Base-by-base conservation (phyloP, 495 filamentous ascomycete species). In the Aspergillus diversus region DNA sequence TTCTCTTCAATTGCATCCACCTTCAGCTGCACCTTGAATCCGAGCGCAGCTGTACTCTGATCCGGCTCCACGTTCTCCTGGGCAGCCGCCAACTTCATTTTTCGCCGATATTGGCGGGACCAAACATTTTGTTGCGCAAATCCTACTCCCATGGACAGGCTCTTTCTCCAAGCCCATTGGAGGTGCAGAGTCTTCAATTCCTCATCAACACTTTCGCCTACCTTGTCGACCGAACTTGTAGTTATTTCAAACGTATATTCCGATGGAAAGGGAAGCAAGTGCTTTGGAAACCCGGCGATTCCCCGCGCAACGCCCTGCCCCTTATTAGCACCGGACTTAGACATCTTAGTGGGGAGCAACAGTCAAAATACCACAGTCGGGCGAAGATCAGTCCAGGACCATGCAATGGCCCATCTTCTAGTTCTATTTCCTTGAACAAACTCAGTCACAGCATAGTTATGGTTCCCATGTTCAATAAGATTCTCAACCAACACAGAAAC, bases 351-450 rank as follows among this genome's bases (percentile, higher is more conserved):
- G 7, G 32, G 33, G 37, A 35, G 15, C 9, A 53, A 31, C 7
- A 27, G 12, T 34, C 54, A 47, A 31, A 66, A 55, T 75, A 86
- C 86, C 76, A 83, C 80, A 21, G 75, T 75, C 32, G 94, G 92
- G 55, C 94, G 81, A 66, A 82, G 77, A 55, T 85, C 82, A 4
- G 81, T 78, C 77, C 89, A 97, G 57, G 89, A 93, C 95, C 95
- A 99, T 0, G 83, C 95, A 33, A 97, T 74, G 8, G 85, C 92
- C 95, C 95, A 98, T 17, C 95, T 78, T 52, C 87, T 86, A 17
- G 95, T 99, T 69, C 87, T 88, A 37, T 75, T 86, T 0, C 93
- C 93, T 64, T 95, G 90, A 1, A 91, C 80, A 59, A 98, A 90
- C 65, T 89, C 87, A 0, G 87, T 91, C 4, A 96, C 86, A 7